Base-by-base conservation (phyloP, 2,329 filamentous ascomycete species). In the Thielaviopsis populi region DNA sequence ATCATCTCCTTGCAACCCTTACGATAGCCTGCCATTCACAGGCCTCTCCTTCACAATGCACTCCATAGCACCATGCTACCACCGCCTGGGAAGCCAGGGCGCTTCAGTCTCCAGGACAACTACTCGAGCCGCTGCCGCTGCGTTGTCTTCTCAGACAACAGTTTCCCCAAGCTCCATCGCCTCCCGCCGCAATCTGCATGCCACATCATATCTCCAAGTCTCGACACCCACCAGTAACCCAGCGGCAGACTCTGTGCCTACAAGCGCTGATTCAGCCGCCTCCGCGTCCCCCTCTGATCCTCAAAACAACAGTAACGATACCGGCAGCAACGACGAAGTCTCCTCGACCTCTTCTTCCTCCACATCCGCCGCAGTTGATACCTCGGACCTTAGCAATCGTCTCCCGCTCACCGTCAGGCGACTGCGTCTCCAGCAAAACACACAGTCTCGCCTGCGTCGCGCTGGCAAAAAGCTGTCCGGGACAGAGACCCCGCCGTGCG, bases 321-420 rank as follows among this genome's bases (percentile, higher is more conserved):
- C 37, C 42, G 17, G 41, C 42, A 19, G 8, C 22, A 37, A 43
- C 10, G 37, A 48, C 27, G 27, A 56, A 7, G 8, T 8, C 24
- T n/a, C 53, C 17, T 19, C 53, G n/a, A 56, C 24, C 5, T 8
- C 50, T 8, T 37, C 27, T 4, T 15, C 53, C 30, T 56, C 53
- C 3, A 33, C 3, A 1, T 7, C 53, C 8, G n/a, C 27, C 5
- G 17, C 53, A 17, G 15, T 22, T n/a, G 43, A 50, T 22, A 37
- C 19, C 42, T 43, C n/a, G 10, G 43, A 19, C 10, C 42, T 60
- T 6, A 54, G 37, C 33, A 62, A 53, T n/a, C 62, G 62, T 8
- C 30, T 66, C 13, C 59, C 65, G 50, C 58, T 63, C 5, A 50
- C 61, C 5, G 65, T 37, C 33, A 61, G 65, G 42, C 59, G 60